These are phyloP conservation scores for Cryptosporidium viatorum DNA, from an alignment of 169 alveolate genomes.

Conservation along the genomic window DNA sequence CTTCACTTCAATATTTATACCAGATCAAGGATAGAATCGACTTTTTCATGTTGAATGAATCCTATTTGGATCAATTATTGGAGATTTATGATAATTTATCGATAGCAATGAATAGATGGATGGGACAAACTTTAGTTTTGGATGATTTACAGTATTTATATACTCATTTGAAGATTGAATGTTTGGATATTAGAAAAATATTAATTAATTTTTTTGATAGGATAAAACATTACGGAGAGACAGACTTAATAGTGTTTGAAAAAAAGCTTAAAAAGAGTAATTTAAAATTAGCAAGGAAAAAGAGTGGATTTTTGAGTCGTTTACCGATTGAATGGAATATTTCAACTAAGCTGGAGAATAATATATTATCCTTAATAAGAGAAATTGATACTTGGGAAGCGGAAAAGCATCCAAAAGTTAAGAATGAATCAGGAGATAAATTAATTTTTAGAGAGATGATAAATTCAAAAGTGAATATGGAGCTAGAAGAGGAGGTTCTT, in stretches of 20 bases:
- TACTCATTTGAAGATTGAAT: conserved; percentile 17
- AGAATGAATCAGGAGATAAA: neutral
- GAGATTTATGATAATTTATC: conserved; percentile 9
- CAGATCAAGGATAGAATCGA: conserved; percentile 34
- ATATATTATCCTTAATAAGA: too few relatives aligned
- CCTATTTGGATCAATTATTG: neutral
- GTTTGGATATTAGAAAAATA: neutral
- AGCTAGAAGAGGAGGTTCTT: neutral
- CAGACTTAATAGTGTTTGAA: neutral
- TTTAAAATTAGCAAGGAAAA: neutral
- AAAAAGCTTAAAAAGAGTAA: neutral
- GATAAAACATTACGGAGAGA: neutral
- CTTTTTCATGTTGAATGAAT: conserved; percentile 8
- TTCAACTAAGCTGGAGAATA: neutral
- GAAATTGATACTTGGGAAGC: neutral
- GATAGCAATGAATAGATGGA: conserved; percentile 30
- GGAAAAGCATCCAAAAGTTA: too few relatives aligned
- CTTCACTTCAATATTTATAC: conserved; percentile 39
- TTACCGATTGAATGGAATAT: neutral
- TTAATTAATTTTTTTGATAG: neutral
- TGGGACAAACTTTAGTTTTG: conserved; percentile 8
- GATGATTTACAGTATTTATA: conserved; percentile 50
- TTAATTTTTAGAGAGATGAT: neutral
- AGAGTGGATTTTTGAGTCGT: neutral
- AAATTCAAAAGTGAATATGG: neutral